These are phyloP conservation scores for Trichoderma pleuroti DNA, from an alignment of 2,329 filamentous ascomycete genomes.

Conservation along the genomic window DNA sequence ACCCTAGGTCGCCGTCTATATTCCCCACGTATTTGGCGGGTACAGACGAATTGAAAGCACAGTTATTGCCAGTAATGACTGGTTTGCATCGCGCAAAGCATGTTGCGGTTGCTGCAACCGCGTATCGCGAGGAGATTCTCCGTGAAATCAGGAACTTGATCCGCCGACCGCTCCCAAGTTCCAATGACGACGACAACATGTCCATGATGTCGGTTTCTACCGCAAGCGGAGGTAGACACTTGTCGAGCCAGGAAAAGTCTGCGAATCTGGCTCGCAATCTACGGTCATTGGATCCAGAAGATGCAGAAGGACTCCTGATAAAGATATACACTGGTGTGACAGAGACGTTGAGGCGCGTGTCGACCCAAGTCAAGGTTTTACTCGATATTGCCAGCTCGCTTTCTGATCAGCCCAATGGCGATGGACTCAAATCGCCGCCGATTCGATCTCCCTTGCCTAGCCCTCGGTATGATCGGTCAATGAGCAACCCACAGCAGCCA, in stretches of 20 bases:
- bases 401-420: conserved; percentile 39
- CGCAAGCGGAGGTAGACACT: conserved; percentile 60
- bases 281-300: conserved; percentile 74
- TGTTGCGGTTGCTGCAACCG: conserved; percentile 74
- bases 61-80: conserved; percentile 66
- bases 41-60: conserved; percentile 65
- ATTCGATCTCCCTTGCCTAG: conserved; percentile 52
- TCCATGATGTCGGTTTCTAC: conserved; percentile 86
- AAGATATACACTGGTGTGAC: conserved; percentile 84
- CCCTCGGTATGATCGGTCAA: conserved; percentile 39
- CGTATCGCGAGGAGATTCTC: conserved; percentile 78
- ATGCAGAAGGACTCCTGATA: conserved; percentile 78
- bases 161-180: conserved; percentile 80
- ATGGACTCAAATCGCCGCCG: conserved; percentile 46
- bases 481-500: conserved; percentile 24
- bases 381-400: conserved; percentile 85
- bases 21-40: conserved; percentile 77
- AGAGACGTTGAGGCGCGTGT: conserved; percentile 79
- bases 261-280: conserved; percentile 84
- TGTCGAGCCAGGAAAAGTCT: conserved; percentile 84
- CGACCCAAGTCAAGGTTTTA: conserved; percentile 90
- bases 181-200: conserved; percentile 88
- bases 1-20: conserved; percentile 62
- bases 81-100: conserved; percentile 81
- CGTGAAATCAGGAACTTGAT: conserved; percentile 86